These are phyloP conservation scores for Metarhizium guizhouense DNA, from an alignment of 2,329 filamentous ascomycete species.

Conservation along the genomic window DNA sequence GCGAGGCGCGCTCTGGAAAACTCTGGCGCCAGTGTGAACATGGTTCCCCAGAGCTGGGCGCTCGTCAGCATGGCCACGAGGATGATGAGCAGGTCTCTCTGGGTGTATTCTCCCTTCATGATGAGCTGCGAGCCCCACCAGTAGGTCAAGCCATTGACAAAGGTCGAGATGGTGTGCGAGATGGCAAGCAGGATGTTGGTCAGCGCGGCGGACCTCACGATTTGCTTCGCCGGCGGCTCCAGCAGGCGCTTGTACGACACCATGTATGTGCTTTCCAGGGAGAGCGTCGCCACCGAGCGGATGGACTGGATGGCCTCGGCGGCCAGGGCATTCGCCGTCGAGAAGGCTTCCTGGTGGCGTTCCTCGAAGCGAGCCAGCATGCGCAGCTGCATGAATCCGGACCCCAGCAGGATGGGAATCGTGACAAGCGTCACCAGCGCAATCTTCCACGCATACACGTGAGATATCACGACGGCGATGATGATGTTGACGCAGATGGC, in stretches of 20 bases:
- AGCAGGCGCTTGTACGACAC: slow-evolving; percentile 20
- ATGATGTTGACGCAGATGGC: slow-evolving; percentile 55
- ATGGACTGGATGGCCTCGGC: slow-evolving; percentile 54
- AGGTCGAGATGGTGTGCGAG: slow-evolving; percentile 40
- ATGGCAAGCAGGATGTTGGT: slow-evolving; percentile 33
- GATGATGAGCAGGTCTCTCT: not conserved
- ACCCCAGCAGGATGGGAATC: slow-evolving; percentile 54
- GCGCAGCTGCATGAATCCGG: slow-evolving; percentile 54
- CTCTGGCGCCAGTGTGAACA: not conserved
- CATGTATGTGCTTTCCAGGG: slow-evolving; percentile 24
- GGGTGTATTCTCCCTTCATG: slow-evolving; percentile 42
- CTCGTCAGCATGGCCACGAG: not conserved
- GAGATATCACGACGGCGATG: slow-evolving; percentile 53
- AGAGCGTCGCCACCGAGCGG: slow-evolving; percentile 47
- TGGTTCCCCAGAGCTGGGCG: slow-evolving; percentile 9
- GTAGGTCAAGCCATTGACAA: slow-evolving; percentile 55
- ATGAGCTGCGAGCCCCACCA: slow-evolving; percentile 60
- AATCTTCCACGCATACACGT: slow-evolving; percentile 63
- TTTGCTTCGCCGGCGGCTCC: not conserved
- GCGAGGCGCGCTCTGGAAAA: slow-evolving; percentile 47
- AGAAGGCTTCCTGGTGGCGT: slow-evolving; percentile 50
- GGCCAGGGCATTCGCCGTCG: slow-evolving; percentile 49
- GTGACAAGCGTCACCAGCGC: slow-evolving; percentile 56
- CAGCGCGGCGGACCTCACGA: not conserved
- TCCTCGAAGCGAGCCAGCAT: slow-evolving; percentile 49